phyloP scores from a whole-genome alignment of 495 filamentous ascomycete species.

The Aspergillus heteromorphus region DNA sequence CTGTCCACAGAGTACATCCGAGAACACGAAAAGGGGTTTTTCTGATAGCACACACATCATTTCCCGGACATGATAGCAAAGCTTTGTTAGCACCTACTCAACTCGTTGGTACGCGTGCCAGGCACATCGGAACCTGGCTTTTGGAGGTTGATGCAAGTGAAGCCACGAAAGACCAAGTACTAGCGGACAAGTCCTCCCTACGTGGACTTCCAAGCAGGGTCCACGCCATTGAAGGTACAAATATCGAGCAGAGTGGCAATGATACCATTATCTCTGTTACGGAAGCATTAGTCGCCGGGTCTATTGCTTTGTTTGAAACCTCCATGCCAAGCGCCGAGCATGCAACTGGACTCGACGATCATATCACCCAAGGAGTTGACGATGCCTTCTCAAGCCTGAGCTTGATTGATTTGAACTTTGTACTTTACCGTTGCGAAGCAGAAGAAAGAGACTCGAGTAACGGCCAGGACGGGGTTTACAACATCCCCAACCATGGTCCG shows the following conservation, averaged over 20 bases:
- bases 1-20: conserved; percentile 91
- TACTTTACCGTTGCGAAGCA: conserved; percentile 85
- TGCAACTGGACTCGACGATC: conserved; percentile 71
- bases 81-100: conserved; percentile 69
- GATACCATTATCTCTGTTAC: conserved; percentile 79
- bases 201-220: conserved; percentile 78
- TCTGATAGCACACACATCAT: conserved; percentile 90
- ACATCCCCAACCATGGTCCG: conserved; percentile 74
- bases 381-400: conserved; percentile 68
- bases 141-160: conserved; percentile 73
- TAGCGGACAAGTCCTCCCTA: conserved; percentile 64
- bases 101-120: conserved; percentile 67
- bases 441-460: conserved; percentile 81
- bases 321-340: conserved; percentile 84
- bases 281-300: conserved; percentile 80
- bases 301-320: conserved; percentile 91
- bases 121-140: conserved; percentile 80
- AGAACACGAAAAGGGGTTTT: conserved; percentile 88
- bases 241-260: conserved; percentile 58
- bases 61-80: conserved; percentile 77
- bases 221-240: conserved; percentile 62
- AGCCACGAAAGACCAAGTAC: conserved; percentile 55
- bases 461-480: conserved; percentile 80
- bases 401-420: conserved; percentile 82
- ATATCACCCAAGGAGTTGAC: conserved; percentile 74